phyloP scores from a whole-genome alignment of 305 asterid species.

The Stenogyne calaminthoides region DNA sequence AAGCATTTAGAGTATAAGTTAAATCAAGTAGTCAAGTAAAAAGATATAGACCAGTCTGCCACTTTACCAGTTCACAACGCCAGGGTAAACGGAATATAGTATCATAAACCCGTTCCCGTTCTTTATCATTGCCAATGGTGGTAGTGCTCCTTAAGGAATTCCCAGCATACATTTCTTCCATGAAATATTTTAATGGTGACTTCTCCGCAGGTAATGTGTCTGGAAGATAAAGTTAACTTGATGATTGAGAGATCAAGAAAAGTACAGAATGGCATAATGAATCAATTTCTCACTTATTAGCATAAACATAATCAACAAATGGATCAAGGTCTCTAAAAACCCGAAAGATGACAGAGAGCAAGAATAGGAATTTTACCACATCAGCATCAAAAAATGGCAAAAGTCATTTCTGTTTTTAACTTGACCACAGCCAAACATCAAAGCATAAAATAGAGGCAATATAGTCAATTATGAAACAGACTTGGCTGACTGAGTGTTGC shows the following conservation, averaged over 20 bases:
- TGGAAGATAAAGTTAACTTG: slow-evolving; percentile 37
- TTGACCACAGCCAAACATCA: not conserved
- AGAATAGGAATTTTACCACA: not conserved
- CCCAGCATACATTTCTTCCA: slow-evolving; percentile 92
- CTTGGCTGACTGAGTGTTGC: not conserved
- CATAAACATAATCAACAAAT: slow-evolving; percentile 12
- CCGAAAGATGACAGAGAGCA: not conserved
- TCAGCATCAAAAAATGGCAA: slow-evolving; percentile 13
- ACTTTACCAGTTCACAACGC: slow-evolving; percentile 97
- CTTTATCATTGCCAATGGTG: slow-evolving; percentile 76
- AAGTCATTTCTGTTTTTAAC: not conserved
- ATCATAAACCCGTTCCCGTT: slow-evolving; percentile 94
- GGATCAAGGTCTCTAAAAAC: slow-evolving; percentile 10
- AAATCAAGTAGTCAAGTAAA: slow-evolving; percentile 5
- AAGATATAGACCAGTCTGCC: slow-evolving; percentile 21
- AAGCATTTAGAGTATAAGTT: not conserved
- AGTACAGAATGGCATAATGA: not conserved
- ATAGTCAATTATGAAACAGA: not conserved
- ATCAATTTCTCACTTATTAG: slow-evolving; percentile 12
- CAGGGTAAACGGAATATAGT: slow-evolving; percentile 96
- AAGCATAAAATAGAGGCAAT: not conserved
- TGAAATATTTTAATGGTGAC: slow-evolving; percentile 81
- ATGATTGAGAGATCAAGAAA: slow-evolving; percentile 31
- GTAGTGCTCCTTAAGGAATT: slow-evolving; percentile 88
- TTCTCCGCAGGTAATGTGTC: slow-evolving; percentile 64